Conservation (phyloP, 139 green algal species). For the Chlorella sp. region DNA sequence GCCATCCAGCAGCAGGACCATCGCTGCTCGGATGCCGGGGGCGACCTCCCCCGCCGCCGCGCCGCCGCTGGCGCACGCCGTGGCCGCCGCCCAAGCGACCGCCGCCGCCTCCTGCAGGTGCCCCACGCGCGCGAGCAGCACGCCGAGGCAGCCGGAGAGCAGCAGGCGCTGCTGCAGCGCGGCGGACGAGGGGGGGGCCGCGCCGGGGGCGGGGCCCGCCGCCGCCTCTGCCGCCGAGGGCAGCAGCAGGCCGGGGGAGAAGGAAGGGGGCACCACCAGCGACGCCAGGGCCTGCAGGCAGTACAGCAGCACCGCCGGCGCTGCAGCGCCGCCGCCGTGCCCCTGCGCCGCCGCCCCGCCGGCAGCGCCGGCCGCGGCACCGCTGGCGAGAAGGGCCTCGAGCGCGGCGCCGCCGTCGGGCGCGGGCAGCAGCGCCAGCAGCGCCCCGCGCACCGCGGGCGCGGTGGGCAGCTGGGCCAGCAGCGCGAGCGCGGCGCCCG, state of each 20-base stretch:
- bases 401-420: constrained; percentile 15
- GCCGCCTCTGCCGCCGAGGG: not conserved
- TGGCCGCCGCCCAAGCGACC: not conserved
- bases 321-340: not conserved
- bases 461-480: constrained; percentile 68
- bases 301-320: constrained; percentile 18
- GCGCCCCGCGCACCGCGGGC: constrained; percentile 21
- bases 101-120: no score
- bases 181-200: not conserved
- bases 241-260: not conserved
- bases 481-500: constrained; percentile 34
- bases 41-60: no score
- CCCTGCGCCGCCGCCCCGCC: not conserved
- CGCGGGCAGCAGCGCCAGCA: constrained; percentile 32
- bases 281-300: not conserved
- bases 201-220: not conserved
- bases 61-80: not conserved
- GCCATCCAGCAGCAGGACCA: no score
- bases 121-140: no score
- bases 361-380: not conserved
- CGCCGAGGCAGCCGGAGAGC: not conserved
- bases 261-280: constrained; percentile 13
- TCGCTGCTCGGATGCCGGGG: no score
- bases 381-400: not conserved
- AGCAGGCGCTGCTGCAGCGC: constrained; percentile 21